Evolutionary conservation across 2,329 filamentous ascomycete genomes (phyloP).

Genomic region (Ophiostoma angusticollis): DNA sequence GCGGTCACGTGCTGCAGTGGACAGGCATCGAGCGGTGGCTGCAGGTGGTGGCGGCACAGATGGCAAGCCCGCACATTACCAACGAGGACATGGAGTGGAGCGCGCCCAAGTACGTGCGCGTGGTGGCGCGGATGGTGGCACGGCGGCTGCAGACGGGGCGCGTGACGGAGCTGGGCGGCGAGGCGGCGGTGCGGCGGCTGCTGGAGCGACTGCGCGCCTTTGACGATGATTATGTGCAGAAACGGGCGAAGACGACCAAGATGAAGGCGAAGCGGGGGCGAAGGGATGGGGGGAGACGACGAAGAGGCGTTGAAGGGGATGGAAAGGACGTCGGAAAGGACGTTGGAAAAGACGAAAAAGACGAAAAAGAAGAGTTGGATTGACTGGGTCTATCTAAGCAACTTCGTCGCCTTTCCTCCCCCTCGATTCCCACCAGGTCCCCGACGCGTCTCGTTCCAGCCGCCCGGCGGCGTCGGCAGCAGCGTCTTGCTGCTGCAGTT

Average conservation of each 20-base stretch:
- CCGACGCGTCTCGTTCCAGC: no score
- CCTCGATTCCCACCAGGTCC: no score
- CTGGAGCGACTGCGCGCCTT: conserved; percentile 10
- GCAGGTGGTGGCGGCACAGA: conserved; percentile 18
- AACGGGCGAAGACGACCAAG: neutral
- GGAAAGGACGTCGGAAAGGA: no score
- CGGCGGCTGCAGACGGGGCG: conserved; percentile 10
- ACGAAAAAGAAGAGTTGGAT: no score
- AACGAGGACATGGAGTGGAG: conserved; percentile 21
- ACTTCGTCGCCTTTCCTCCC: no score
- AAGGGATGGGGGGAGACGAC: no score
- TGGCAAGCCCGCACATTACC: conserved; percentile 18
- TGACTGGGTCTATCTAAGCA: no score
- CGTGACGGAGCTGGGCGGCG: conserved; percentile 14
- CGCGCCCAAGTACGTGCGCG: conserved; percentile 15
- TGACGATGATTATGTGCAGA: neutral
- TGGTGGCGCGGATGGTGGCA: conserved; percentile 13
- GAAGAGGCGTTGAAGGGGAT: no score
- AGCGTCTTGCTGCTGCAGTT: conserved; percentile 5
- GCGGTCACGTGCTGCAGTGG: conserved; percentile 24
- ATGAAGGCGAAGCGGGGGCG: neutral
- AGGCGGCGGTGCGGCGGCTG: conserved; percentile 10
- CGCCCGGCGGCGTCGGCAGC: no score
- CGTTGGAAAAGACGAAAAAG: no score
- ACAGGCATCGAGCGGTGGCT: conserved; percentile 21